Base-by-base conservation (phyloP, 768 basidiomycete species). In the Tricholoma bakamatsutake region DNA sequence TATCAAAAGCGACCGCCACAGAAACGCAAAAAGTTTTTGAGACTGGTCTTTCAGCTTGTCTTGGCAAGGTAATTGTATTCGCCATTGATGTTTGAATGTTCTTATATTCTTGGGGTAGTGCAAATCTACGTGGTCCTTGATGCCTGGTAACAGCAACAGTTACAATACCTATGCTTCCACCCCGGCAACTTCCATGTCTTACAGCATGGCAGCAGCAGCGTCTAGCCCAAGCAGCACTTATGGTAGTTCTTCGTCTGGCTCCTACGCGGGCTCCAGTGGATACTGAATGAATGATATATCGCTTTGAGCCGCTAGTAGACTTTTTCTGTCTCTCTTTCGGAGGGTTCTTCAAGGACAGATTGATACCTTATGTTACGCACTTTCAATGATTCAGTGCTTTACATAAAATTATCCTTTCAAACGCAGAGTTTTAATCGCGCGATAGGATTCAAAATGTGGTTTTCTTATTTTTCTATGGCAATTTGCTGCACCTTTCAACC, bases 51-150 rank as follows among this genome's bases (percentile, higher is more conserved):
- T 72, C 78, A 48, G 67, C 78, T 49, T 86, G 84, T 67, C 71
- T 86, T 54, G 71, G 73, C 63, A 66, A 71, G 66, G 80, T 80
- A 56, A 52, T 69, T 66, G 24, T 15, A n/a, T 24, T 15, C 42
- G 21, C 45, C 30, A 55, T 54, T 42, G 21, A 15, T 51, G 51
- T 33, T 13, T 12, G 30, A 49, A 56, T 13, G 33, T 57, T 52
- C 61, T 66, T 49, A 69, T 27, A 50, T 39, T 59, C 34, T 34
- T 58, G 28, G 1, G 52, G 1, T 57, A 82, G 78, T 87, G 85
- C 79, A 82, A 85, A 73, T 79, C 76, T 33, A 63, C 66, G 56
- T 85, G 79, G 76, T 74, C 73, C 56, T 67, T 86, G 64, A 76
- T 64, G 7, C 50, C 70, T 15, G 82, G 82, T 8, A 84, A 81